These are phyloP conservation scores for Xylaria palmicola DNA, from an alignment of 495 filamentous ascomycete genomes.

Conservation along the genomic window DNA sequence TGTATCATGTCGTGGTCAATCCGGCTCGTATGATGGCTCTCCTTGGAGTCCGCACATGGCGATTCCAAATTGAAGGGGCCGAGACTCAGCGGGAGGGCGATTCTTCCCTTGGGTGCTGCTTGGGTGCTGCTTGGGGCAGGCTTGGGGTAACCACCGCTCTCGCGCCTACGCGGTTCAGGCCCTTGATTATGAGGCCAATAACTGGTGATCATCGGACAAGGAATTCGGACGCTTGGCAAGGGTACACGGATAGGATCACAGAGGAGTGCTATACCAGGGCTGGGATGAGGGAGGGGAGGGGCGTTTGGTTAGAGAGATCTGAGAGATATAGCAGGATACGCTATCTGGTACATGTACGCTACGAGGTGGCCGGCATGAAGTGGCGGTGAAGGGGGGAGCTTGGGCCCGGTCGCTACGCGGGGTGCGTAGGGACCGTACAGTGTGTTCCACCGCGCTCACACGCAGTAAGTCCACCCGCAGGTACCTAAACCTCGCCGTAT, in stretches of 20 bases:
- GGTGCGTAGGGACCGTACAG: slow-evolving; percentile 23
- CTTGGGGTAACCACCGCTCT: neutral
- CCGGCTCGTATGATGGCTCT: neutral
- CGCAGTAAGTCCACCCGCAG: too few species aligned
- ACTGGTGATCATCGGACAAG: slow-evolving; percentile 36
- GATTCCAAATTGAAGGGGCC: neutral
- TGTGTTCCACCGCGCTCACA: slow-evolving; percentile 18
- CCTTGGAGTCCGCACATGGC: neutral
- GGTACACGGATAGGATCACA: slow-evolving; percentile 4
- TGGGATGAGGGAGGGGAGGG: slow-evolving; percentile 11
- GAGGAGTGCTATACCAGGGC: neutral
- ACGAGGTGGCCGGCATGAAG: slow-evolving; percentile 22
- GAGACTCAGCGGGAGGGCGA: neutral
- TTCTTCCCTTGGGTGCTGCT: neutral
- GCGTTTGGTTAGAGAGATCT: slow-evolving; percentile 28
- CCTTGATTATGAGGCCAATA: slow-evolving; percentile 29
- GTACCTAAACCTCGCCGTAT: too few species aligned
- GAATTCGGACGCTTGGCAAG: slow-evolving; percentile 23
- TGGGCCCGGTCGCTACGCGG: slow-evolving; percentile 25
- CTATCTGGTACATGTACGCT: neutral
- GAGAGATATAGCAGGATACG: neutral
- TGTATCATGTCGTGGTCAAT: neutral
- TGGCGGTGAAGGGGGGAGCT: slow-evolving; percentile 34
- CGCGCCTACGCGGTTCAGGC: slow-evolving; percentile 7
- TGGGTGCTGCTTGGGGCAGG: too few species aligned